Conservation (phyloP, 2,329 filamentous ascomycete species). For the Aspergillus viridinutans region DNA sequence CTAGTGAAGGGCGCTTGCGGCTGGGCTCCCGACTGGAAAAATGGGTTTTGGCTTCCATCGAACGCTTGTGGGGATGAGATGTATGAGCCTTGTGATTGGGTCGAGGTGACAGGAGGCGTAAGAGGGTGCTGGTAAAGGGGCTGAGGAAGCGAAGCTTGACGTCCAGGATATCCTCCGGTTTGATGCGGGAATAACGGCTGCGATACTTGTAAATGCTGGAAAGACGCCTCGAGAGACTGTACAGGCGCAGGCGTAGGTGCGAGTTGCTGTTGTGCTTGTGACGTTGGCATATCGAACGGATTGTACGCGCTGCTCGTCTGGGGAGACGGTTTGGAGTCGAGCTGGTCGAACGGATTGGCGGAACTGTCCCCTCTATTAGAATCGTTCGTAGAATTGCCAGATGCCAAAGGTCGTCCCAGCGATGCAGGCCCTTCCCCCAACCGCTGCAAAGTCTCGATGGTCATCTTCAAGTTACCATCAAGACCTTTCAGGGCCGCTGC, state of each 20-base stretch:
- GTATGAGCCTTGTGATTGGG: slow-evolving; percentile 31
- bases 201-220: slow-evolving; percentile 70
- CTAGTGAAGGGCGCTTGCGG: slow-evolving; percentile 22
- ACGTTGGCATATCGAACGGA: slow-evolving; percentile 57
- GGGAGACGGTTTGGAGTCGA: slow-evolving; percentile 34
- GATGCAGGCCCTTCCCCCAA: slow-evolving; percentile 67
- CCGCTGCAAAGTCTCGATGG: slow-evolving; percentile 78
- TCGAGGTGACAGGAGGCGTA: slow-evolving; percentile 39
- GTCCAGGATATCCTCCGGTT: slow-evolving; percentile 58
- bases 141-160: slow-evolving; percentile 38
- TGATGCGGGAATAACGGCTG: slow-evolving; percentile 70
- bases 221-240: slow-evolving; percentile 59
- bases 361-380: slow-evolving; percentile 34
- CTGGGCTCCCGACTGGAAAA: slow-evolving; percentile 36
- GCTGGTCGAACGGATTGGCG: slow-evolving; percentile 65
- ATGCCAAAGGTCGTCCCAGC: slow-evolving; percentile 53
- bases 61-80: slow-evolving; percentile 33
- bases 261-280: slow-evolving; percentile 34
- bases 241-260: slow-evolving; percentile 23
- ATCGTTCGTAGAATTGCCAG: slow-evolving; percentile 15
- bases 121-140: slow-evolving; percentile 39
- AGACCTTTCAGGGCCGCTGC: slow-evolving; percentile 74
- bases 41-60: slow-evolving; percentile 39
- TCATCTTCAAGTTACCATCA: slow-evolving; percentile 77
- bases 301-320: slow-evolving; percentile 52